These are phyloP conservation scores for Aspergillus quadricinctus DNA, from an alignment of 2,329 filamentous ascomycete species.

Conservation along the genomic window DNA sequence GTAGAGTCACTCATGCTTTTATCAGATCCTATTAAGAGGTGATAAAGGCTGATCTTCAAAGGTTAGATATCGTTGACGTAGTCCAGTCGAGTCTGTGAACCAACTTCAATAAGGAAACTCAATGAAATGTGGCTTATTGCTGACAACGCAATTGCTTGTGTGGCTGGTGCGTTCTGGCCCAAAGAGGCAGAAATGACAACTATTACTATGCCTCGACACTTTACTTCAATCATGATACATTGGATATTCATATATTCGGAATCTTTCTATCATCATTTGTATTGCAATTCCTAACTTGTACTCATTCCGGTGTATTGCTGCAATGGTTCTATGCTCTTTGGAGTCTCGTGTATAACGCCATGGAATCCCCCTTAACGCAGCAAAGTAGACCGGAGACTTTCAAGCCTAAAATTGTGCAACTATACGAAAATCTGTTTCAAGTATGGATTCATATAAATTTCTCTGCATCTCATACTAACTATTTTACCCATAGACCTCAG, in stretches of 20 bases:
- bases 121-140: slow-evolving; percentile 5
- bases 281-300: background rate
- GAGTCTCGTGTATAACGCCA: slow-evolving; percentile 34
- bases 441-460: slow-evolving; percentile 31
- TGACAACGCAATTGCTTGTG: slow-evolving; percentile 1
- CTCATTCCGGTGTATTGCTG: slow-evolving; percentile 13
- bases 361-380: slow-evolving; percentile 94
- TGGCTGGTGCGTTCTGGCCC: slow-evolving; percentile 5
- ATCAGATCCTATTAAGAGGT: background rate
- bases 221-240: background rate
- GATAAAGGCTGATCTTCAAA: background rate
- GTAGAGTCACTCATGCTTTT: background rate
- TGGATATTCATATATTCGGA: background rate
- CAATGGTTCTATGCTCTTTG: slow-evolving; percentile 13
- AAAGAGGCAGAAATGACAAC: background rate
- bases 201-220: background rate
- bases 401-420: slow-evolving; percentile 85
- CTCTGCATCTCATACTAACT: slow-evolving; percentile 1
- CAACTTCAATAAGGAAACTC: background rate
- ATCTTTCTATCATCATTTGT: background rate
- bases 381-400: slow-evolving; percentile 86
- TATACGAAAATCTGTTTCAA: slow-evolving; percentile 79
- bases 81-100: too few relatives aligned
- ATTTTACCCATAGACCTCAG: slow-evolving; percentile 51
- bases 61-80: background rate